Base-by-base conservation (phyloP, 805 yeast genomes). In the Tetrapisispora phaffii region DNA sequence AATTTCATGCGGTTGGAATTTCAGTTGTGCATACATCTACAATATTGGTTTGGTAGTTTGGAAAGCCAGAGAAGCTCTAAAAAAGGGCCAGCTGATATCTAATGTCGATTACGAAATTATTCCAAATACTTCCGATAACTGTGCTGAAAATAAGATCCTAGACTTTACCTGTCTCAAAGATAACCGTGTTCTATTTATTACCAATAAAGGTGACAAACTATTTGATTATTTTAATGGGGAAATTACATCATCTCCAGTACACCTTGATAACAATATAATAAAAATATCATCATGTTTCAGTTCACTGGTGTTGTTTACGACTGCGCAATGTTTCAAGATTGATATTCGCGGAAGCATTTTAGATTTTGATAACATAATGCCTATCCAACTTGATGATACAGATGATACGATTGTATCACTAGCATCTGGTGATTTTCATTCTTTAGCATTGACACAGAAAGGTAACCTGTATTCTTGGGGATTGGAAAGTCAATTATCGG, bases 401-500 rank as follows among this genome's bases (percentile, higher is more conserved):
- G 62, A 72, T 7, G 68, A 59, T 21, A 69, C 70, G 1, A 71
- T 82, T 26, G 69, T 77, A 6, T 72, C 80, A 2, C 65, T 83
- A 1, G 79, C 76, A 0, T 74, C 79, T 43, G 94, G 90, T 1
- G 93, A 85, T 58, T 78, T 82, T 55, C 94, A 85, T 57, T 69
- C 59, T 26, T 54, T 84, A 39, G 90, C 85, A 0, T 63, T 84
- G n/a, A 68, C 79, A 3, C 66, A 67, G 38, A 65, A 68, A 16
- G 93, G 93, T 0, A 68, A 73, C 2, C 49, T 82, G 16, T 70
- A 70, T 47, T 65, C 80, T 5, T 83, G 89, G 90, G 93, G 93
- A 0, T 44, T 70, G 13, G 90, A 84, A 54, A 70, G 80, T 7
- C 65, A 67, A 31, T 47, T 56, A 4, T 79, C 85, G 58, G 93